Base-by-base conservation (phyloP, 202 grass and related monocot genomes). In the Sporobolus alterniflorus region DNA sequence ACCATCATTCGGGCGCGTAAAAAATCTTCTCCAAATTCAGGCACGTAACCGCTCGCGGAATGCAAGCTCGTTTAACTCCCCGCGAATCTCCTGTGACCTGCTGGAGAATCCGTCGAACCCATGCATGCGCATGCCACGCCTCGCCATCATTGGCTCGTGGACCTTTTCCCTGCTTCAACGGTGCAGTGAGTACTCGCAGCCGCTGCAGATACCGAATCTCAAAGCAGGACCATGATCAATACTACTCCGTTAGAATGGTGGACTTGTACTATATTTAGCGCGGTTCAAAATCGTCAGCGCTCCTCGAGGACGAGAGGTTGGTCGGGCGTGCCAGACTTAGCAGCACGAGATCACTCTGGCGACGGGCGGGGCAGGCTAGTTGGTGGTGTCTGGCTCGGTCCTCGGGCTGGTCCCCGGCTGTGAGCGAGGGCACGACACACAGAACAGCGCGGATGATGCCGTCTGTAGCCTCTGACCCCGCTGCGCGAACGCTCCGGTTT, bases 401-500 rank as follows among this genome's bases (percentile, higher is more conserved):
- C 0, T 20, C 10, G 5, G 22, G 47, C 76, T 74, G 61, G 68
- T 61, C 85, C 85, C 30, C 12, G 41, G 62, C 70, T 4, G 25
- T 9, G 52, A 9, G 50, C 17, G 31, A 55, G 54, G 34, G 31
- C 76, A 32, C 36, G 17, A 28, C 41, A 52, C 13, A n/a, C 36
- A 3, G 7, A 11, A 31, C 15, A 39, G 72, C 7, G 9, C 29
- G 32, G 57, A 30, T 31, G 14, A 60, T 20, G 75, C 29, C 60
- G 61, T 50, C n/a, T n/a, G 75, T 48, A 63, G 75, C 34, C 30
- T 21, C 80, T 81, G 85, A 10, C 33, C 49, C 30, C 61, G 47
- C 85, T 62, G 71, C 47, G 76, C 78, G 84, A 85, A 94, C 77
- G 92, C 92, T 94, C 84, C 84, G 81, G 74, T 92, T 92, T 92